These are phyloP conservation scores for Torulaspora franciscae DNA, from an alignment of 805 yeast genomes.

Conservation along the genomic window DNA sequence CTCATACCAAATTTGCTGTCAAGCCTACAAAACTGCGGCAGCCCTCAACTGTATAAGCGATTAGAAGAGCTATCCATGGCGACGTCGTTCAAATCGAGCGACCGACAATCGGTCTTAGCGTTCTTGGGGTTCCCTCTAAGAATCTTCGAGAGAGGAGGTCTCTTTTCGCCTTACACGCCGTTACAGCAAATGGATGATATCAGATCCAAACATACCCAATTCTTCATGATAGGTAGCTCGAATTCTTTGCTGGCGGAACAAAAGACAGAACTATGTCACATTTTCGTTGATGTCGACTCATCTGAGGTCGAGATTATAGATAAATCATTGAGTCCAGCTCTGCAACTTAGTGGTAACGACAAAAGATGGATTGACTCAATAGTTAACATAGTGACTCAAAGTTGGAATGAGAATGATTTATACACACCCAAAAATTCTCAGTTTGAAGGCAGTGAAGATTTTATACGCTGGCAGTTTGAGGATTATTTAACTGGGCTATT, in stretches of 20 bases:
- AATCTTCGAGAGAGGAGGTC: constrained; percentile 76
- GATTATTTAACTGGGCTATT: constrained; percentile 78
- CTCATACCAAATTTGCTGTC: constrained; percentile 76
- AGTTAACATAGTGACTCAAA: constrained; percentile 43
- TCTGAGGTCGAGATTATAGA: constrained; percentile 44
- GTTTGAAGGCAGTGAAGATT: constrained; percentile 78
- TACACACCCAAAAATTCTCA: constrained; percentile 42
- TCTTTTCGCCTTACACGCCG: constrained; percentile 92
- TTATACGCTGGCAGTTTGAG: constrained; percentile 80
- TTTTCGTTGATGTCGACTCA: constrained; percentile 64
- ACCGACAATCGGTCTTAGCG: constrained; percentile 66
- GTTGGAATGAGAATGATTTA: constrained; percentile 41
- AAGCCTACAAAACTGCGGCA: constrained; percentile 70
- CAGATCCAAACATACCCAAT: constrained; percentile 48
- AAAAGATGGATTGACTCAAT: constrained; percentile 68
- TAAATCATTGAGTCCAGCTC: constrained; percentile 38
- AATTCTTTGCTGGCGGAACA: constrained; percentile 74
- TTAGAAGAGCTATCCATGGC: constrained; percentile 51
- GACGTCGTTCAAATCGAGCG: constrained; percentile 67
- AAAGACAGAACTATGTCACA: constrained; percentile 56
- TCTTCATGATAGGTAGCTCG: constrained; percentile 80
- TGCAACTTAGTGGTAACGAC: constrained; percentile 56
- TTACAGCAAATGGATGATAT: constrained; percentile 83
- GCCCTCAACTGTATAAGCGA: constrained; percentile 60
- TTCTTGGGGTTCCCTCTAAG: constrained; percentile 88